phyloP scores from a whole-genome alignment of 257 asterid species.

The Ehretia macrophylla region DNA sequence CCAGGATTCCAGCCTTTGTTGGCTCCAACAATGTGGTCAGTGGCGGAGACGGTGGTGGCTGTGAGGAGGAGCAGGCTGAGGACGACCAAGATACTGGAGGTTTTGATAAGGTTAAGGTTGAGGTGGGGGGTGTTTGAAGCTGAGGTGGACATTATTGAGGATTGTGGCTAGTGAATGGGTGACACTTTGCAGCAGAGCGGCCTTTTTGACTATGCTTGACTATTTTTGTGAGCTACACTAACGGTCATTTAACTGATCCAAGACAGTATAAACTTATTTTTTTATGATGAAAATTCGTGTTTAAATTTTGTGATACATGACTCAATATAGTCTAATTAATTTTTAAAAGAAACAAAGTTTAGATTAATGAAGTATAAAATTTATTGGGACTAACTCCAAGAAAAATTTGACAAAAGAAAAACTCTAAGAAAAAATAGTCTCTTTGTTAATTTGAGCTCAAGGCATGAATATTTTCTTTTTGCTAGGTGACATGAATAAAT shows the following conservation, averaged over 20 bases:
- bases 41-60: slow-evolving; percentile 46
- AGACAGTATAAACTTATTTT: neutral
- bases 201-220: slow-evolving; percentile 6
- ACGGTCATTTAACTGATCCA: slow-evolving; percentile 17
- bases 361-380: too few relatives aligned
- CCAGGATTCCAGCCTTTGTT: slow-evolving; percentile 96
- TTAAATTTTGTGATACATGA: too few relatives aligned
- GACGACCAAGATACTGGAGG: slow-evolving; percentile 35
- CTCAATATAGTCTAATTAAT: too few relatives aligned
- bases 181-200: slow-evolving; percentile 7
- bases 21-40: slow-evolving; percentile 96
- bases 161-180: slow-evolving; percentile 2
- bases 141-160: slow-evolving; percentile 40
- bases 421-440: too few relatives aligned
- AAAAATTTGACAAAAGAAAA: too few relatives aligned
- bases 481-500: too few relatives aligned
- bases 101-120: slow-evolving; percentile 11
- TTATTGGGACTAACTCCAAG: too few relatives aligned
- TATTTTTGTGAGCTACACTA: slow-evolving; percentile 8
- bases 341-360: too few relatives aligned
- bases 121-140: slow-evolving; percentile 26
- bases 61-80: slow-evolving; percentile 45
- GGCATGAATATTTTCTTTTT: too few relatives aligned
- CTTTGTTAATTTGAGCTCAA: too few relatives aligned
- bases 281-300: too few relatives aligned